These are phyloP conservation scores for Argentina anserina DNA, from an alignment of 306 rosid species.

Conservation along the genomic window DNA sequence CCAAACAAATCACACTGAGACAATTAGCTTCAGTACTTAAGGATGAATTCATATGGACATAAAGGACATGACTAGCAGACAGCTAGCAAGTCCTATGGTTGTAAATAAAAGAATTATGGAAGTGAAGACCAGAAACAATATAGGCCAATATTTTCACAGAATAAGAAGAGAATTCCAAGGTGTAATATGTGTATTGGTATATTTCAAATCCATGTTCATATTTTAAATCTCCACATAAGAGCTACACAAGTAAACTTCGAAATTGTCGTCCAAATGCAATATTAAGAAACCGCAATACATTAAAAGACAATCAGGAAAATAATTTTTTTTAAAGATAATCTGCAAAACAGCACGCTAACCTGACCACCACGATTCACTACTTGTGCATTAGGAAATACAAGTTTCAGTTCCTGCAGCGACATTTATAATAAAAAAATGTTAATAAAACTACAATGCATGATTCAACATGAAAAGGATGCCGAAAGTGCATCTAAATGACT, in stretches of 20 bases:
- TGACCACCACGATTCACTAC: slow-evolving; percentile 95
- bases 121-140: not conserved
- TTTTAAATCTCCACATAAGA: not conserved
- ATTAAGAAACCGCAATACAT: not conserved
- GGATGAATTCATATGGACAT: not conserved
- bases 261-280: not conserved
- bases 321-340: not conserved
- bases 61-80: not conserved
- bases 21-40: not conserved
- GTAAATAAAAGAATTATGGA: not conserved
- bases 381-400: slow-evolving; percentile 84
- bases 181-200: not conserved
- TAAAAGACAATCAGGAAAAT: not conserved
- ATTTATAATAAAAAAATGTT: slow-evolving; percentile 9
- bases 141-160: not conserved
- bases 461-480: not conserved
- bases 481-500: not conserved
- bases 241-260: not conserved
- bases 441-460: not conserved
- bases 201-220: not conserved
- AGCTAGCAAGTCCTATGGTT: not conserved
- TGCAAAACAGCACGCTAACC: slow-evolving; percentile 40
- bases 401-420: slow-evolving; percentile 62
- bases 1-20: not conserved
- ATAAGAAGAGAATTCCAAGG: not conserved